These are phyloP conservation scores for Fusarium decemcellulare DNA, from an alignment of 2,329 filamentous ascomycete species.

Conservation along the genomic window DNA sequence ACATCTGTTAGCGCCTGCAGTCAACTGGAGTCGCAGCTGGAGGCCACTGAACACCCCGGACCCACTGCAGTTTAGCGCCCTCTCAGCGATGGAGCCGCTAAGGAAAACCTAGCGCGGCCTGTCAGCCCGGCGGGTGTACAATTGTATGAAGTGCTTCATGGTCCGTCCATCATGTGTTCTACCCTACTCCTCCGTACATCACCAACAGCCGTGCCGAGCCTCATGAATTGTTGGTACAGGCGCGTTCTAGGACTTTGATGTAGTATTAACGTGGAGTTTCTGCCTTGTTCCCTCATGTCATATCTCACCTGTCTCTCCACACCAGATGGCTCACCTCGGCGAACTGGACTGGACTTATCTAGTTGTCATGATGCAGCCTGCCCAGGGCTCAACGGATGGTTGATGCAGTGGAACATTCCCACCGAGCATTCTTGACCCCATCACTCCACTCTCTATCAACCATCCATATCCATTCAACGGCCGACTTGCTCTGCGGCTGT, in stretches of 20 bases:
- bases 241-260: neutral
- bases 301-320: conserved; percentile 3
- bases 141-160: neutral
- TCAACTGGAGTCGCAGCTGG: neutral
- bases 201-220: neutral
- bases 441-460: neutral
- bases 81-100: neutral
- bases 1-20: too few relatives aligned
- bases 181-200: neutral
- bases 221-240: neutral
- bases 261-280: neutral
- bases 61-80: conserved; percentile 10
- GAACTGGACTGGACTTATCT: conserved; percentile 1
- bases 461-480: neutral
- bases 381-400: conserved; percentile 7
- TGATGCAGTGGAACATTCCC: conserved; percentile 9
- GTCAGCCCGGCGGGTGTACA: neutral
- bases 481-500: neutral
- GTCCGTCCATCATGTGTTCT: neutral
- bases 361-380: conserved; percentile 1
- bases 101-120: neutral
- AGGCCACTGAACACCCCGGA: conserved; percentile 5
- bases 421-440: conserved; percentile 1
- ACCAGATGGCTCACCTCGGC: neutral
- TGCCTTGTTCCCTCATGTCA: neutral